These are phyloP conservation scores for Wallemia hederae DNA, from an alignment of 1,284 basidiomycete genomes.

Conservation along the genomic window DNA sequence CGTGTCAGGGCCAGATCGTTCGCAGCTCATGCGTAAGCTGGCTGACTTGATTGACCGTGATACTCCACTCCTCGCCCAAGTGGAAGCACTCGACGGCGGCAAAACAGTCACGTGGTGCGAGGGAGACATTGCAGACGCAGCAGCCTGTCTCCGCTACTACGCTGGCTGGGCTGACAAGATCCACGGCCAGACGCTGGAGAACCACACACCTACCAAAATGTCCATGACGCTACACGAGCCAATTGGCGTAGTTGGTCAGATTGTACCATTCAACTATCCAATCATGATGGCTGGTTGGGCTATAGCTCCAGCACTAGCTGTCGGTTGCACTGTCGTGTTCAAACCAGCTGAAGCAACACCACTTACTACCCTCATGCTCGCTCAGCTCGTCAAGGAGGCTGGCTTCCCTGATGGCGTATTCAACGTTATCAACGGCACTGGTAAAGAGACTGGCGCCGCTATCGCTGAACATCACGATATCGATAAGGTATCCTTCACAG, in stretches of 20 bases:
- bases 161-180: conserved; percentile 4
- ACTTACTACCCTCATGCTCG: conserved; percentile 9
- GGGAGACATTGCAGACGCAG: background rate
- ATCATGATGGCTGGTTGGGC: conserved; percentile 6
- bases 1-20: conserved; percentile 4
- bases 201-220: conserved; percentile 7
- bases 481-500: conserved; percentile 13
- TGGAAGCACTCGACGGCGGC: conserved; percentile 6
- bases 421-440: conserved; percentile 14
- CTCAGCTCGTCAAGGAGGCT: conserved; percentile 9
- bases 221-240: conserved; percentile 11
- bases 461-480: conserved; percentile 7
- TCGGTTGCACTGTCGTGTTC: conserved; percentile 10
- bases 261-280: conserved; percentile 6
- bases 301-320: conserved; percentile 8
- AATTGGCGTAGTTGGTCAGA: conserved; percentile 11
- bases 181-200: conserved; percentile 6
- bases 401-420: conserved; percentile 12
- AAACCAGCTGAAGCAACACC: conserved; percentile 15
- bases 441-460: conserved; percentile 6
- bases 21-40: conserved; percentile 6
- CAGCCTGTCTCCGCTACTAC: conserved; percentile 3
- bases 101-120: conserved; percentile 7
- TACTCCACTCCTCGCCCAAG: background rate
- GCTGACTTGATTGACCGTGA: conserved; percentile 6